phyloP scores from a whole-genome alignment of 495 filamentous ascomycete genomes.

The Penicillium soppii region DNA sequence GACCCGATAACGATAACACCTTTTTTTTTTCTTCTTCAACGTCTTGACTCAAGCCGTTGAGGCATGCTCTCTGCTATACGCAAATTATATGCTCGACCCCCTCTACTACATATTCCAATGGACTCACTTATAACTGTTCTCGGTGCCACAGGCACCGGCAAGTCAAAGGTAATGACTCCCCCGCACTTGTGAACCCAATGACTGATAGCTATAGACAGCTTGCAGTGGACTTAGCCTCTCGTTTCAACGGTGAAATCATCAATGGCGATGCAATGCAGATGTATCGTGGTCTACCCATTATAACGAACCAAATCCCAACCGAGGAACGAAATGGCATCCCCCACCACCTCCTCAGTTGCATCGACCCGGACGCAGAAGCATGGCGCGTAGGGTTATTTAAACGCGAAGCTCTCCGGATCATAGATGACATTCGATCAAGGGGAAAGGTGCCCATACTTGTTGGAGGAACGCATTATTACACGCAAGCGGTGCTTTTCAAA shows the following conservation, averaged over 20 bases:
- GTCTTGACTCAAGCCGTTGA: constrained; percentile 11
- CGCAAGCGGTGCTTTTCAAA: constrained; percentile 80
- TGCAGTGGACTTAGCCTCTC: constrained; percentile 81
- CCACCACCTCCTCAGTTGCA: constrained; percentile 83
- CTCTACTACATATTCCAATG: constrained; percentile 32
- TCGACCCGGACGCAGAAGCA: constrained; percentile 70
- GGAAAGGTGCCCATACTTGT: constrained; percentile 86
- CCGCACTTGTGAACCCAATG: neutral
- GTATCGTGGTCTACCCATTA: constrained; percentile 88
- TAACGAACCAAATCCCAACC: constrained; percentile 85
- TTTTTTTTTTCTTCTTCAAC: neutral
- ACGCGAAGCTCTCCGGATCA: constrained; percentile 62
- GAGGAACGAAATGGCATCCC: constrained; percentile 78
- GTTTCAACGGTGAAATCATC: constrained; percentile 91
- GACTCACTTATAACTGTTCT: constrained; percentile 77
- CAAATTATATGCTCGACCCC: neutral
- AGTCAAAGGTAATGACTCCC: constrained; percentile 75
- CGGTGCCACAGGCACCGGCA: constrained; percentile 93
- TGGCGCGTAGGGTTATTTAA: constrained; percentile 80
- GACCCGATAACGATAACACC: constrained; percentile 12
- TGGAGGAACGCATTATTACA: constrained; percentile 94
- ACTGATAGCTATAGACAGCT: constrained; percentile 62
- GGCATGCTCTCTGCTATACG: constrained; percentile 21
- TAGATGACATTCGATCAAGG: constrained; percentile 72
- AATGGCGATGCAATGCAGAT: constrained; percentile 99